A percentile compares a stretch with the other conserved stretches of the same genome.
These are phyloP conservation scores for Coemansia nantahalensis DNA, from an alignment of 192 early-diverging fungal genomes.

Conservation along the genomic window DNA sequence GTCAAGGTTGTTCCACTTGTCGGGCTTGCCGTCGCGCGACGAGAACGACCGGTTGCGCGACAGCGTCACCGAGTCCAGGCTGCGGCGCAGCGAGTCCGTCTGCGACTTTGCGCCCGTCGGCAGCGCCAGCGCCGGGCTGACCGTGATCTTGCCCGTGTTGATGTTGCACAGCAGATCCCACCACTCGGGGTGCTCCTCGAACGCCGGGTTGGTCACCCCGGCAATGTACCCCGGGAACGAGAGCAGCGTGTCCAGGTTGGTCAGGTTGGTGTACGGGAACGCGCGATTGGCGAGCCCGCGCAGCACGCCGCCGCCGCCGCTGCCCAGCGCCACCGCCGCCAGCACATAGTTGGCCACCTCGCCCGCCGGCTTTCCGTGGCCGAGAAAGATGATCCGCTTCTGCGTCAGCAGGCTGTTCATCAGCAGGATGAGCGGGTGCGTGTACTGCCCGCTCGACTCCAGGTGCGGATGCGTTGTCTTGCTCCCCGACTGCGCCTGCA, in stretches of 20 bases:
- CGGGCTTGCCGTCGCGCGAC: conserved; percentile 49
- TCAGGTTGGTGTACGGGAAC: conserved; percentile 87
- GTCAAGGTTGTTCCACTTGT: conserved; percentile 54
- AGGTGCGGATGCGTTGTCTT: conserved; percentile 79
- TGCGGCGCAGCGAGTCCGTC: conserved; percentile 44
- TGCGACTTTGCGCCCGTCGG: conserved; percentile 25
- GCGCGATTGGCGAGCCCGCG: conserved; percentile 84
- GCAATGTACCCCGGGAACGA: conserved; percentile 90
- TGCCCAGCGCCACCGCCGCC: conserved; percentile 84
- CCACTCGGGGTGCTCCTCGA: conserved; percentile 90
- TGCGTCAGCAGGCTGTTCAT: conserved; percentile 91
- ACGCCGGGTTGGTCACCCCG: conserved; percentile 93
- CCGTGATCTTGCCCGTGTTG: conserved; percentile 89
- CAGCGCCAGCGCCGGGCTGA: conserved; percentile 68
- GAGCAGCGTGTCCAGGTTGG: conserved; percentile 81
- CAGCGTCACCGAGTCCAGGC: conserved; percentile 48
- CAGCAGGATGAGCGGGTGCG: conserved; percentile 83
- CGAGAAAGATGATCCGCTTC: conserved; percentile 89
- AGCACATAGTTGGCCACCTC: conserved; percentile 93
- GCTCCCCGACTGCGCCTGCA: conserved; percentile 44
- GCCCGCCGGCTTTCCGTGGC: conserved; percentile 83
- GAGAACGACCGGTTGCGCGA: conserved; percentile 51
- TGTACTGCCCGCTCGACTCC: conserved; percentile 77
- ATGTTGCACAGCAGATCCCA: conserved; percentile 98
- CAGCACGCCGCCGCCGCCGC: conserved; percentile 84